These are phyloP conservation scores for Erythrobasidium hasegawianum DNA, from an alignment of 1,284 basidiomycete species.

Conservation along the genomic window DNA sequence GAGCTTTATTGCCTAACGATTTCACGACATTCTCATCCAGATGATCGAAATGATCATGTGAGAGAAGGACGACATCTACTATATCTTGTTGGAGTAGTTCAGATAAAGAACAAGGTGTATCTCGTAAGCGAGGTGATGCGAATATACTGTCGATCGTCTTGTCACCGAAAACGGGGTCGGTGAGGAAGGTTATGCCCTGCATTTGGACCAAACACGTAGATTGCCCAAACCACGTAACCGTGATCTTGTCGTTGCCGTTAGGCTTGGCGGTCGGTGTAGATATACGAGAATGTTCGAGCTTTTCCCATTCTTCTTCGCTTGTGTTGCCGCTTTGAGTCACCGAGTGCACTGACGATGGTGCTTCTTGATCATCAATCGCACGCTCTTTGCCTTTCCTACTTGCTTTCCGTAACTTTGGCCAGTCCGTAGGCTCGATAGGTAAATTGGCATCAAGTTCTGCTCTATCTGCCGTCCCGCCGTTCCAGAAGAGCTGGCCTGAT, in stretches of 20 bases:
- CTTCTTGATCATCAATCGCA: not conserved
- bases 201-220: conserved; percentile 53
- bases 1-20: conserved; percentile 39
- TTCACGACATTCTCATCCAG: conserved; percentile 23
- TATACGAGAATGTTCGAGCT: conserved; percentile 32
- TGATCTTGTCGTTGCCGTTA: conserved; percentile 8
- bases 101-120: conserved; percentile 26
- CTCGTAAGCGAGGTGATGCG: conserved; percentile 34
- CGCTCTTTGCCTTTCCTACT: conserved; percentile 37
- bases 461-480: conserved; percentile 44
- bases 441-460: conserved; percentile 47
- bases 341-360: conserved; percentile 11
- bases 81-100: conserved; percentile 19
- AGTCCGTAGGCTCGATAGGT: conserved; percentile 47
- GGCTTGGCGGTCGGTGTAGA: not conserved
- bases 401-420: conserved; percentile 44
- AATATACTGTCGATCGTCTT: conserved; percentile 35
- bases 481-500: conserved; percentile 41
- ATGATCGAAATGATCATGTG: conserved; percentile 45
- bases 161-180: conserved; percentile 52
- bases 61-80: conserved; percentile 47
- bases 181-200: conserved; percentile 53
- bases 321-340: conserved; percentile 23
- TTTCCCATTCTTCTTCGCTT: conserved; percentile 38
- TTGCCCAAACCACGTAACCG: conserved; percentile 49